These are phyloP conservation scores for Boletus reticuloceps DNA, from an alignment of 768 basidiomycete genomes.

Conservation along the genomic window DNA sequence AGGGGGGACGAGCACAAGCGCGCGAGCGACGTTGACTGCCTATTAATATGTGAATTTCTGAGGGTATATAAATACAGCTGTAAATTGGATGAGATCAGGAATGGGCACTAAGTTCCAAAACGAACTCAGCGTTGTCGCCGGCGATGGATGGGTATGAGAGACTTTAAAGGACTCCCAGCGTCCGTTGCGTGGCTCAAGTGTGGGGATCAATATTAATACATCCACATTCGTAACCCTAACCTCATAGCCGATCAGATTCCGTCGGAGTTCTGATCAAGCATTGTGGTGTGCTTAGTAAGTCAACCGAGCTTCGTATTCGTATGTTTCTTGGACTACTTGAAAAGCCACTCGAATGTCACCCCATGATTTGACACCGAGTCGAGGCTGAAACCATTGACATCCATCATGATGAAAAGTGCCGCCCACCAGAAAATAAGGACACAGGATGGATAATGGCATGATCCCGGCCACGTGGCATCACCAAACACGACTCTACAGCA, in stretches of 20 bases:
- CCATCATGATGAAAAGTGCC: no score
- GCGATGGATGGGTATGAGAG: neutral
- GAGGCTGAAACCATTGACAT: no score
- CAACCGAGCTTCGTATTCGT: no score
- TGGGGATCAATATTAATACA: neutral
- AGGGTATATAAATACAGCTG: neutral
- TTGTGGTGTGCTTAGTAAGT: no score
- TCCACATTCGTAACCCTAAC: neutral
- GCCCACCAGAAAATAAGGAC: no score
- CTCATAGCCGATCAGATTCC: neutral
- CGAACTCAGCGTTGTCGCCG: neutral
- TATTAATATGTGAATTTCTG: constrained; percentile 18
- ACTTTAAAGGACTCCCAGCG: neutral
- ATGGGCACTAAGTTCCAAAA: neutral
- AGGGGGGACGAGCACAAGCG: neutral
- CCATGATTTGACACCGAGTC: no score
- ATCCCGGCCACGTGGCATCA: no score
- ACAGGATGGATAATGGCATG: no score
- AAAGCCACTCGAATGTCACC: no score
- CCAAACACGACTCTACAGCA: no score
- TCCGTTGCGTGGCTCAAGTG: no score
- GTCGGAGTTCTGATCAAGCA: neutral
- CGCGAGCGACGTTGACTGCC: neutral
- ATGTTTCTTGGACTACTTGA: no score
- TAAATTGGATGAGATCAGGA: neutral